Conservation (phyloP, 768 basidiomycete genomes). For the Hortiboletus flavorubellus region DNA sequence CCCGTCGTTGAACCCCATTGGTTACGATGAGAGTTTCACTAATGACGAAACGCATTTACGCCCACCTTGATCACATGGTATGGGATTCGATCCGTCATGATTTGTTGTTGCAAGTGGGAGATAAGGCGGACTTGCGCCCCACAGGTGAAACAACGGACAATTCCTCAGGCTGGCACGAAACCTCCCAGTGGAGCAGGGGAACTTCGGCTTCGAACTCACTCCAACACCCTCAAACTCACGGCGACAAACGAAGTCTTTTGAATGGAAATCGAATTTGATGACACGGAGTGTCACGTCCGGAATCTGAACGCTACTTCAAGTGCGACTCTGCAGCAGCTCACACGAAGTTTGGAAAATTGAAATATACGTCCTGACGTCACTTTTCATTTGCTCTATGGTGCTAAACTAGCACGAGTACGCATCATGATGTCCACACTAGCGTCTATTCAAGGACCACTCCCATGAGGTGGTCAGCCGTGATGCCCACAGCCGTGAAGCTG, state of each 20-base stretch:
- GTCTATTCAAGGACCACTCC: neutral
- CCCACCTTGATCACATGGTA: too few relatives aligned
- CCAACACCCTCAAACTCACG: neutral
- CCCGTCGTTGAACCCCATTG: too few relatives aligned
- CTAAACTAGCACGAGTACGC: neutral
- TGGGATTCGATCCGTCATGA: too few relatives aligned
- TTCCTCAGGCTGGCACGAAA: too few relatives aligned
- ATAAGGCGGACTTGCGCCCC: too few relatives aligned
- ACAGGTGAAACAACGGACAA: too few relatives aligned
- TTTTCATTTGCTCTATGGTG: neutral
- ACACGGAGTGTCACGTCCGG: neutral
- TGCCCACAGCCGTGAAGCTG: neutral
- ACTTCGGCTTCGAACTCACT: too few relatives aligned
- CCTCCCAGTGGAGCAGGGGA: too few relatives aligned
- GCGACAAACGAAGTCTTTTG: neutral
- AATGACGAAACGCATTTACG: too few relatives aligned
- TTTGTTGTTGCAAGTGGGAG: too few relatives aligned
- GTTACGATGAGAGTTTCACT: too few relatives aligned
- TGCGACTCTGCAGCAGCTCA: neutral
- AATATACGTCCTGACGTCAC: neutral
- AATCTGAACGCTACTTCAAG: constrained; percentile 3
- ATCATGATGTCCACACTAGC: neutral
- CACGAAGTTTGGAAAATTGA: neutral
- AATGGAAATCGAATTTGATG: neutral
- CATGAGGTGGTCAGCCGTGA: neutral